Evolutionary conservation across 441 rosid genomes (phyloP), one percentile per base, ranked within the genome.

Genomic region (Aleurites moluccanus): DNA sequence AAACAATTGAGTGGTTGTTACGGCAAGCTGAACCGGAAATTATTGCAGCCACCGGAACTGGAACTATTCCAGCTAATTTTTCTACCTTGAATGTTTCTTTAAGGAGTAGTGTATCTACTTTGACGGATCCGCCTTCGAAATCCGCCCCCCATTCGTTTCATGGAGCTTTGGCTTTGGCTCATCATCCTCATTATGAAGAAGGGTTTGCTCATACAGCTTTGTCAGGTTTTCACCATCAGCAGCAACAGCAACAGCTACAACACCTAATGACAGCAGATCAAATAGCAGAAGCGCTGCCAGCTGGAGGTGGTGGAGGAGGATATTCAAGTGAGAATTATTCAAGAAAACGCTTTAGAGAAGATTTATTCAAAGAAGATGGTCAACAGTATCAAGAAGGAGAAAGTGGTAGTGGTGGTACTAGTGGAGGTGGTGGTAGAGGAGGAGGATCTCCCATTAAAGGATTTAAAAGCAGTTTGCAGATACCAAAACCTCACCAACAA

Each of bases 51-150:
- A 91, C 97, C 0, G 94, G 97, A 2, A 89, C 92, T 0, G 92
- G 97, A 2, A 91, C 94, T 9, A 87, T 91, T 18, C 94, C 97
- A 8, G 94, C 94, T 0, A 91, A 91, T 77, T 91, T 91, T 57
- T 86, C 92, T 0, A 80, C 94, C 14, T 70, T 91, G 1, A 91
- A 86, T 71, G 91, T 88, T 40, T 89, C 96, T 0, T 72, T 91
- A 13, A 71, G 96, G 18, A 84, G 91, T 61, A 89, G 89, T 3
- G 96, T 93, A 78, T 91, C 93, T 16, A 87, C 87, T 23, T 85
- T 88, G 4, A 80, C 88, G 1, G 86, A 91, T 7, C 96, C 92
- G 13, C 82, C 86, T 7, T 88, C 93, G 2, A 91, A 91, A 76
- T 85, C 96, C 0, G 88, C 89, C 10, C 88, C 96, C 33, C 88